Base-by-base conservation (phyloP, 192 early-diverging fungal genomes). In the Mortierella antarctica region DNA sequence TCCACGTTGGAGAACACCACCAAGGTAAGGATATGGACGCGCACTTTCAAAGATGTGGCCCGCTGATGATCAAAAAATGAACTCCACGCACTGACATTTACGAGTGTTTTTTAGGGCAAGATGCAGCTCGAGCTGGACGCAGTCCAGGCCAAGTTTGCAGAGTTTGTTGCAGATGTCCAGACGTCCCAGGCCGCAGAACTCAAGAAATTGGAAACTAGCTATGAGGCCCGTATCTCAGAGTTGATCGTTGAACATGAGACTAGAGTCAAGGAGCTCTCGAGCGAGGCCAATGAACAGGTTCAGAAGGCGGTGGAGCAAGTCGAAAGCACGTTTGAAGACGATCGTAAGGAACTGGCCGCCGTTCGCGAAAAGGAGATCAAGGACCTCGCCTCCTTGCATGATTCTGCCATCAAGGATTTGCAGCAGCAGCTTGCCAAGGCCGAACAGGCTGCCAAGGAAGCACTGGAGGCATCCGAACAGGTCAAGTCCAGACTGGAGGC, bases 251-350 rank as follows among this genome's bases (percentile, higher is more conserved):
- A 82, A 41, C 66, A 81, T 17, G 66, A 72, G 65, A 59, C 41
- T 39, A 58, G 74, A 6, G 69, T 83, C 18, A 62, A 63, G 11
- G 72, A 71, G 40, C 52, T 83, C 18, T 64, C 75, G 64, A 65
- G 56, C 44, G 69, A 71, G 60, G 73, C 68, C 15, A 62, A 67
- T 20, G 73, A 74, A 5, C 69, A 72, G 45, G 66, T 76, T 41
- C 73, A 84, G 49, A 73, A 44, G 50, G 77, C 71, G 13, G 71
- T 84, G 9, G 79, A 74, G 20, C 53, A 80, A 57, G 80, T 82
- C 57, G 71, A 82, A 57, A 52, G 60, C 45, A 79, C 80, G 2
- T 79, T 79, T 64, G 83, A 65, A 20, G 48, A 57, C 14, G 76
- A 84, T 12, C 60, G 73, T 5, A 40, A 73, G 60, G 77, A 79